Conservation (phyloP, 148 eudicot genomes). For the Spergularia bocconei region DNA sequence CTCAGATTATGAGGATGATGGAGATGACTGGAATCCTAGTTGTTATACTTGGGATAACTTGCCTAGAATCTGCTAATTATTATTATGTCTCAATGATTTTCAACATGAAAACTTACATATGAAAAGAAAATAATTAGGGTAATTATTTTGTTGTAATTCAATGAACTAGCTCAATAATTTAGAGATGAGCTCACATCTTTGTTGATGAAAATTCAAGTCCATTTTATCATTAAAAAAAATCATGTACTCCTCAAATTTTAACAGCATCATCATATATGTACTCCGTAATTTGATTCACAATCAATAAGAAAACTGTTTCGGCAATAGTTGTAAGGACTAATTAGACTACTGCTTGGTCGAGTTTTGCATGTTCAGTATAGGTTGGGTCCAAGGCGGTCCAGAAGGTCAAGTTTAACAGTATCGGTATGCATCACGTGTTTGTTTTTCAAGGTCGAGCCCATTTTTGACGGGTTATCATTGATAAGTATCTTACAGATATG, state of each 20-base stretch:
- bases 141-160: constrained; percentile 1
- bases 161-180: background rate
- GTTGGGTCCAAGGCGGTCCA: too few relatives aligned
- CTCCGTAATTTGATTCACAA: background rate
- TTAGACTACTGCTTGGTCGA: too few relatives aligned
- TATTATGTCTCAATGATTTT: background rate
- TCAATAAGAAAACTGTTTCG: background rate
- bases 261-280: background rate
- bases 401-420: too few relatives aligned
- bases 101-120: background rate
- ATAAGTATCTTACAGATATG: too few relatives aligned
- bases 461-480: too few relatives aligned
- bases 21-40: constrained; percentile 35
- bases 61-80: constrained; percentile 45
- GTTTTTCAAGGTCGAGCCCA: too few relatives aligned
- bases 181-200: background rate
- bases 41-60: constrained; percentile 56
- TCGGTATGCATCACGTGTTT: too few relatives aligned
- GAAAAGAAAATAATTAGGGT: background rate
- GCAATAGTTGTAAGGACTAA: background rate
- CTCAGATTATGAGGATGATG: constrained; percentile 26
- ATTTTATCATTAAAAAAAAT: too few relatives aligned
- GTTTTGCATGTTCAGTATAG: too few relatives aligned
- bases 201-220: background rate
- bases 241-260: background rate